Conservation (phyloP, 768 basidiomycete genomes). For the Kwoniella dejecticola region DNA sequence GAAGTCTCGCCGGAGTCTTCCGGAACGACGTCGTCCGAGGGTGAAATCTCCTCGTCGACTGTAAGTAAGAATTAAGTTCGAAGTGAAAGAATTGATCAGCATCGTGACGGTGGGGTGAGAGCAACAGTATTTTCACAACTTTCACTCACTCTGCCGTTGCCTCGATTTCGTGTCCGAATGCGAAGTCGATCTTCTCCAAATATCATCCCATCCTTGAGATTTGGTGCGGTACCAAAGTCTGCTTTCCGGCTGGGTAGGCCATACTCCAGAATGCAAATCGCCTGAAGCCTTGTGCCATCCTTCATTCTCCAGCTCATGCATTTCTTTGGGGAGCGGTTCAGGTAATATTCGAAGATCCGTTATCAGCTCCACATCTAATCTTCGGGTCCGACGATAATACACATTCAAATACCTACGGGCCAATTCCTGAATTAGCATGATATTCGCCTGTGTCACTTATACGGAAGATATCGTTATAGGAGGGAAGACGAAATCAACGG, state of each 20-base stretch:
- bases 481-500: too few relatives aligned
- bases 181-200: slow-evolving; percentile 13
- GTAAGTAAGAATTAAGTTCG: too few relatives aligned
- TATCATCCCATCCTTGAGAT: slow-evolving; percentile 49
- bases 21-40: neutral
- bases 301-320: slow-evolving; percentile 51
- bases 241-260: slow-evolving; percentile 61
- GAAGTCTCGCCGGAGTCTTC: slow-evolving; percentile 13
- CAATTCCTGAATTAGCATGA: neutral
- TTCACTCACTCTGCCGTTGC: slow-evolving; percentile 13
- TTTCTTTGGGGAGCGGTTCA: slow-evolving; percentile 61
- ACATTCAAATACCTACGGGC: slow-evolving; percentile 61
- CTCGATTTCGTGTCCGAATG: neutral
- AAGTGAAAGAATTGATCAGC: too few relatives aligned
- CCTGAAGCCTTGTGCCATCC: slow-evolving; percentile 68
- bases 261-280: slow-evolving; percentile 69
- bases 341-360: slow-evolving; percentile 70
- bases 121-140: neutral
- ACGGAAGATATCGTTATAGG: too few relatives aligned
- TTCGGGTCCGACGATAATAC: slow-evolving; percentile 81
- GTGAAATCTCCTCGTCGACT: neutral
- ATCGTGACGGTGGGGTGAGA: neutral
- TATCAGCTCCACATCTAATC: slow-evolving; percentile 77
- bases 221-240: slow-evolving; percentile 78
- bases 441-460: neutral